A percentile compares a stretch with the other conserved stretches of the same genome.
Conservation (phyloP, 148 eudicot species). For the Cornus suecica region DNA sequence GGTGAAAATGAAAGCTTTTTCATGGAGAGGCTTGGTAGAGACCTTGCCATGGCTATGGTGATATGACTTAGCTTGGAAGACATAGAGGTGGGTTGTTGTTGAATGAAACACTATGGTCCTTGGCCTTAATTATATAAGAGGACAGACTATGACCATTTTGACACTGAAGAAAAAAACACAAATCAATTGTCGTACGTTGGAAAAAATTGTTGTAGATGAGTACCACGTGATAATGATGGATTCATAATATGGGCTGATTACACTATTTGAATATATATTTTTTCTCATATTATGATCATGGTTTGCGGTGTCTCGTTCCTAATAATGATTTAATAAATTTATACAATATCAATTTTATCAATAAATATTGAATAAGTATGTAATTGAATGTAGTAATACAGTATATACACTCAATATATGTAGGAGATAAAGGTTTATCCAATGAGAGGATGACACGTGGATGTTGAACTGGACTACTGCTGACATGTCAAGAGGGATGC, state of each 20-base stretch:
- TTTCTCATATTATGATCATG: too few relatives aligned
- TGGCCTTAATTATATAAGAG: not conserved
- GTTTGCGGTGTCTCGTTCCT: too few relatives aligned
- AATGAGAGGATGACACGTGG: not conserved
- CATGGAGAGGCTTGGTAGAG: not conserved
- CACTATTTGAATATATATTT: too few relatives aligned
- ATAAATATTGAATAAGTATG: too few relatives aligned
- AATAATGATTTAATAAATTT: too few relatives aligned
- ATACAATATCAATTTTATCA: too few relatives aligned
- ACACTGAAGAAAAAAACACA: not conserved
- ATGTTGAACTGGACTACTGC: not conserved
- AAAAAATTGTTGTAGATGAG: too few relatives aligned
- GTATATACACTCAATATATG: too few relatives aligned
- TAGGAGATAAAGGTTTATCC: not conserved
- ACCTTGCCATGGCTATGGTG: not conserved
- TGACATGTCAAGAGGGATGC: not conserved
- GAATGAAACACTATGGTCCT: not conserved
- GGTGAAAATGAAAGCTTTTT: not conserved
- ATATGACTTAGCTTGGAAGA: not conserved
- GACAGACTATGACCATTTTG: not conserved
- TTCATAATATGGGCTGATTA: too few relatives aligned
- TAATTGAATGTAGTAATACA: too few relatives aligned
- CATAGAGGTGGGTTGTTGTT: too few relatives aligned
- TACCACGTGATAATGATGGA: too few relatives aligned
- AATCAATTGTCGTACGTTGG: not conserved